A percentile compares a stretch with the other conserved stretches of the same genome.
These are phyloP conservation scores for Penicillium ochrochloron DNA, from an alignment of 495 filamentous ascomycete species.

Conservation along the genomic window DNA sequence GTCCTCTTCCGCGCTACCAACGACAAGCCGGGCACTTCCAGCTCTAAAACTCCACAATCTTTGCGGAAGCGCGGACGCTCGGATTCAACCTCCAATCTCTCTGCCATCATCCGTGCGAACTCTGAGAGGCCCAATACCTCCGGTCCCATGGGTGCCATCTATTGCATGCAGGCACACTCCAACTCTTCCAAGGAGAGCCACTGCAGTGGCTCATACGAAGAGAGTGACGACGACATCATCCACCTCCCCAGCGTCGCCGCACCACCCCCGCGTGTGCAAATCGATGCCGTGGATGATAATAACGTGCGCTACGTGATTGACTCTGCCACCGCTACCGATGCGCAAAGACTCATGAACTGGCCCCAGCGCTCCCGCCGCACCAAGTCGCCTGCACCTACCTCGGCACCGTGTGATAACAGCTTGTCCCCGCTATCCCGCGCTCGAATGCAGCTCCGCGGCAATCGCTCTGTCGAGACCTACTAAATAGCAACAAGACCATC, in stretches of 20 bases:
- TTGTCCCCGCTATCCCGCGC: slow-evolving; percentile 30
- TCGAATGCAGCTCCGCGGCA: slow-evolving; percentile 33
- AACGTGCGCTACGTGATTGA: slow-evolving; percentile 44
- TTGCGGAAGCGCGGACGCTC: slow-evolving; percentile 23
- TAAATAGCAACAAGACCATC: slow-evolving; percentile 2
- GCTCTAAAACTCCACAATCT: slow-evolving; percentile 8
- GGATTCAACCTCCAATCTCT: slow-evolving; percentile 24
- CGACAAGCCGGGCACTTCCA: slow-evolving; percentile 19
- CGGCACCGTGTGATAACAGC: slow-evolving; percentile 22
- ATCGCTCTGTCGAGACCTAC: slow-evolving; percentile 34
- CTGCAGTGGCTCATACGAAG: slow-evolving; percentile 33
- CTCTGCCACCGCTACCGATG: slow-evolving; percentile 32
- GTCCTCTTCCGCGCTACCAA: slow-evolving; percentile 30
- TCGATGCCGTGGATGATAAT: slow-evolving; percentile 47
- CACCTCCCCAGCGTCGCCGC: slow-evolving; percentile 41
- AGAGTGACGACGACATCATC: slow-evolving; percentile 47
- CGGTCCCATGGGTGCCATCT: slow-evolving; percentile 33
- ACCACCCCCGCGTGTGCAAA: slow-evolving; percentile 35
- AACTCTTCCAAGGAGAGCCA: slow-evolving; percentile 29
- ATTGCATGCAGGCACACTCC: slow-evolving; percentile 47
- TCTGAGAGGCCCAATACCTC: slow-evolving; percentile 18
- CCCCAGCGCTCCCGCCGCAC: slow-evolving; percentile 28
- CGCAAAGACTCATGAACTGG: slow-evolving; percentile 45
- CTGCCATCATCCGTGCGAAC: slow-evolving; percentile 15
- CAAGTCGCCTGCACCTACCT: slow-evolving; percentile 12